These are phyloP conservation scores for Diaporthe aspalathi DNA, from an alignment of 2,329 filamentous ascomycete genomes.

Conservation along the genomic window DNA sequence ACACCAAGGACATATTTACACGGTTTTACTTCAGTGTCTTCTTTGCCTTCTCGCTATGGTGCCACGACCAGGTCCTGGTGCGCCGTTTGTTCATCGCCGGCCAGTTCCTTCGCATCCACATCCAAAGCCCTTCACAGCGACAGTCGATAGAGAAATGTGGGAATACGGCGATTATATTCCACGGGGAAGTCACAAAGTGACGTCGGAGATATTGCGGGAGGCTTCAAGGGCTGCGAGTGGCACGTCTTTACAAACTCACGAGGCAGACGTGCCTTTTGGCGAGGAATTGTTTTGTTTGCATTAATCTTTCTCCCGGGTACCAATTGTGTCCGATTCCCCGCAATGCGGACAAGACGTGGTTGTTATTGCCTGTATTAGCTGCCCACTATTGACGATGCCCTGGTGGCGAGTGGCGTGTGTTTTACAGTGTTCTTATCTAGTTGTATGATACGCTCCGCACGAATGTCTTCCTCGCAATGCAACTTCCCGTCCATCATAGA, in stretches of 20 bases:
- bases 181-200: no score
- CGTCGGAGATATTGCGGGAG: no score
- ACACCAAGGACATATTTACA: background rate
- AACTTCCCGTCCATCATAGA: background rate
- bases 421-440: constrained; percentile 9
- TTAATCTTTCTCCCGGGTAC: background rate
- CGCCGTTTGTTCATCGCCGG: no score
- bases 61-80: background rate
- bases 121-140: no score
- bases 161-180: no score
- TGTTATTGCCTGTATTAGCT: background rate
- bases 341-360: no score
- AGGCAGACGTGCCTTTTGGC: background rate
- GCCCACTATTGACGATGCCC: background rate
- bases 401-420: constrained; percentile 6
- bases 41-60: background rate
- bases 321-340: background rate
- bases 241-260: no score
- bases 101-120: background rate
- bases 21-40: no score
- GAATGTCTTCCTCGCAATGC: background rate
- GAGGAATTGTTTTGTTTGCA: no score
- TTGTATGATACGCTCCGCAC: background rate
- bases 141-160: no score
- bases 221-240: no score